Conservation (phyloP, 148 eudicot genomes). For the Arctostaphylos glauca region DNA sequence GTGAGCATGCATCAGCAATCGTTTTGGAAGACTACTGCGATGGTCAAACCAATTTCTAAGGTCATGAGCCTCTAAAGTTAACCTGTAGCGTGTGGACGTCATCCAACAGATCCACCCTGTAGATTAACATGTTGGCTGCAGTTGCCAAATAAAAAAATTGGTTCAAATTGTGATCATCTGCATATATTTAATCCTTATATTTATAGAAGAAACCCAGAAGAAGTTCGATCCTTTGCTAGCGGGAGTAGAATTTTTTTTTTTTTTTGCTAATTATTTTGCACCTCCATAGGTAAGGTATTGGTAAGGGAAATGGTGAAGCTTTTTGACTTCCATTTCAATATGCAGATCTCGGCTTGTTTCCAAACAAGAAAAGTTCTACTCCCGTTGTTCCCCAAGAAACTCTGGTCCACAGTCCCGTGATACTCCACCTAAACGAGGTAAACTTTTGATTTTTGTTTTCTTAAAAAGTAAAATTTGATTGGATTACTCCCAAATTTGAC, state of each 20-base stretch:
- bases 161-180: neutral
- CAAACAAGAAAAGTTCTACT: conserved; percentile 51
- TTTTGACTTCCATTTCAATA: neutral
- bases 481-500: conserved; percentile 1
- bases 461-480: neutral
- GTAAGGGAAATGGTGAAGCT: neutral
- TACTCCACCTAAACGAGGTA: conserved; percentile 96
- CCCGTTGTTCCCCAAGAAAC: conserved; percentile 72
- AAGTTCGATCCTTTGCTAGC: neutral
- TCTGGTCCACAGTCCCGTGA: conserved; percentile 94
- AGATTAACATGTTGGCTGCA: no score
- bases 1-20: no score
- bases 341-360: conserved; percentile 60
- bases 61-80: no score
- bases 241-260: neutral
- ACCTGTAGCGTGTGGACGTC: no score
- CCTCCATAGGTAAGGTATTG: neutral
- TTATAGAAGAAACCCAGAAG: no score
- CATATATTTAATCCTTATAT: no score
- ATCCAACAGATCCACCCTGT: no score
- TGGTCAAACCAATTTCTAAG: no score
- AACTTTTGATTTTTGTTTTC: neutral
- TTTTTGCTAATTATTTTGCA: neutral
- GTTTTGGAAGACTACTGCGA: no score
- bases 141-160: no score